phyloP scores from a whole-genome alignment of 163 green algal species.

The Chlamydomonas reinhardtii region DNA sequence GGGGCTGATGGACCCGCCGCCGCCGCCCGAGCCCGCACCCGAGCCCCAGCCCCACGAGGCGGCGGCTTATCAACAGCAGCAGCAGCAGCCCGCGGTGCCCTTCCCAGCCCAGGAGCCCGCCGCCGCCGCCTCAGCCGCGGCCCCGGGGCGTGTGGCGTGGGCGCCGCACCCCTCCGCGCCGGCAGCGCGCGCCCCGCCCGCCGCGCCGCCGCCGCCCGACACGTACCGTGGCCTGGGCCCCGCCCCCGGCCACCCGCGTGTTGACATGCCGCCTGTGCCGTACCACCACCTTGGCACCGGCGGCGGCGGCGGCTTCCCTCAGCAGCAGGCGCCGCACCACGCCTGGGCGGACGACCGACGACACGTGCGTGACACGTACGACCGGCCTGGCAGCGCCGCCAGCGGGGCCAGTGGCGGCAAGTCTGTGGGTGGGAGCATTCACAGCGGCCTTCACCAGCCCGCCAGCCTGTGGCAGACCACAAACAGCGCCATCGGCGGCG shows the following conservation, averaged over 20 bases:
- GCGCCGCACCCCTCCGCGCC: background rate
- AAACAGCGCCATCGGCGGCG: constrained; percentile 39
- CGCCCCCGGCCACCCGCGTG: constrained; percentile 17
- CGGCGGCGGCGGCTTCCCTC: background rate
- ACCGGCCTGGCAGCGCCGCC: too few species aligned
- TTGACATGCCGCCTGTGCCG: background rate
- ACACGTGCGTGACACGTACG: background rate
- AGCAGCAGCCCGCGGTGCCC: background rate
- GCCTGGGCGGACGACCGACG: background rate
- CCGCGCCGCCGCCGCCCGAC: background rate
- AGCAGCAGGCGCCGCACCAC: background rate
- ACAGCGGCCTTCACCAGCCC: constrained; percentile 27
- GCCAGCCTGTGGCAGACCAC: constrained; percentile 53
- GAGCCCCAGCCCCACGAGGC: background rate
- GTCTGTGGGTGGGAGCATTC: too few species aligned
- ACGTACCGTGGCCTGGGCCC: background rate
- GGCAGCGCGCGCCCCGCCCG: background rate
- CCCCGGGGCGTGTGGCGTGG: background rate
- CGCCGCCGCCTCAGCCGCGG: background rate
- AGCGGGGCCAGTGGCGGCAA: too few species aligned
- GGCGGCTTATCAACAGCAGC: background rate
- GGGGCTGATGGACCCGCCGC: constrained; percentile 4
- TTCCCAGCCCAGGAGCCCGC: background rate
- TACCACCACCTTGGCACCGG: background rate
- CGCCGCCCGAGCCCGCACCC: background rate